Percentiles rank a stretch among this genome's conserved stretches.
These are phyloP conservation scores for Fusarium guadeloupense DNA, from an alignment of 2,329 filamentous ascomycete genomes.

Conservation along the genomic window DNA sequence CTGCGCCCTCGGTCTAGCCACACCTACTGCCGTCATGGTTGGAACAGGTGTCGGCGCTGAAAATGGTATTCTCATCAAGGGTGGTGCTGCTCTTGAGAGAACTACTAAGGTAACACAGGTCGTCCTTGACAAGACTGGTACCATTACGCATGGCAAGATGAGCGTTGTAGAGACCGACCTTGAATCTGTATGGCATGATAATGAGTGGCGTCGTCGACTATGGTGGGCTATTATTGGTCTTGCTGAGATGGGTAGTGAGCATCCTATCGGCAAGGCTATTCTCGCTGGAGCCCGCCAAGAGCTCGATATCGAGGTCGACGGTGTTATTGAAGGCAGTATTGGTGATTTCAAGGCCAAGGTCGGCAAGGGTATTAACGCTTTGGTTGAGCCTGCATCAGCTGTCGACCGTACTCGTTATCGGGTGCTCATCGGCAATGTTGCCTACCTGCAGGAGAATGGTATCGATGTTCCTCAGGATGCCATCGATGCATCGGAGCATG, in stretches of 20 bases:
- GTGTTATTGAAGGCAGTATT: constrained; percentile 81
- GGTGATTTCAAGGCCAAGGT: constrained; percentile 86
- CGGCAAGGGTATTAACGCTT: constrained; percentile 84
- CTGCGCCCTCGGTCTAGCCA: constrained; percentile 93
- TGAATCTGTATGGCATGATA: constrained; percentile 73
- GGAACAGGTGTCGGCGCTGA: constrained; percentile 96
- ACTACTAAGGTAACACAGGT: constrained; percentile 90
- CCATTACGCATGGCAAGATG: constrained; percentile 95
- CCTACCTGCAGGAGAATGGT: constrained; percentile 76
- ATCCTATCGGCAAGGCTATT: constrained; percentile 93
- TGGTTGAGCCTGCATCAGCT: constrained; percentile 78
- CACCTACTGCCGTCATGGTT: constrained; percentile 98
- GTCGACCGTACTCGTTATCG: constrained; percentile 76
- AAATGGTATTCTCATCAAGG: constrained; percentile 97
- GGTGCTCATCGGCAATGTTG: constrained; percentile 84
- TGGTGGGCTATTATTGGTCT: constrained; percentile 98
- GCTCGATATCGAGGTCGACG: constrained; percentile 76
- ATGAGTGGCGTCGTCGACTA: constrained; percentile 73
- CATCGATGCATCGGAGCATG: constrained; percentile 69
- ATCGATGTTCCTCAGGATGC: constrained; percentile 72
- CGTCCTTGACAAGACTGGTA: constrained; percentile 95
- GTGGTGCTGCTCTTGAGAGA: constrained; percentile 88
- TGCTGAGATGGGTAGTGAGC: constrained; percentile 95
- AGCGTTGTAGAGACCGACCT: constrained; percentile 80
- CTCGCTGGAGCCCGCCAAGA: constrained; percentile 77